Evolutionary conservation across 2,329 filamentous ascomycete species (phyloP), one percentile per base, ranked within the genome.

Genomic region (Phaeosphaeriaceae sp.): DNA sequence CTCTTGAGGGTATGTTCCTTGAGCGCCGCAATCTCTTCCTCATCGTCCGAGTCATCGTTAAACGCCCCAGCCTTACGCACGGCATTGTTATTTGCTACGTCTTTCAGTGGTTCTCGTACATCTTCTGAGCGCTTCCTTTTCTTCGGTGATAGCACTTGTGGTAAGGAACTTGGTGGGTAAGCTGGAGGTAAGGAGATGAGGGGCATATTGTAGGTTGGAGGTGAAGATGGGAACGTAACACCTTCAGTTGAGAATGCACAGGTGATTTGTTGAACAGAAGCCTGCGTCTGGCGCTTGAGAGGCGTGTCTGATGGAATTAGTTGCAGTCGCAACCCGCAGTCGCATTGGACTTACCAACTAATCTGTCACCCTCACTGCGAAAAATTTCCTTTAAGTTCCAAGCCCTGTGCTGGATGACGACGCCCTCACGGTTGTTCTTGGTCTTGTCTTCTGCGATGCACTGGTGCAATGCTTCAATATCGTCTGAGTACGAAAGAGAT

Each of bases 131-230:
- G 67, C 56, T 74, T 75, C 39, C 71, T 63, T 54, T 76, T 76
- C 55, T 69, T 70, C 7, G 72, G 66, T 40, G 75, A 71, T 51
- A 71, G 48, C 41, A 48, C 42, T n/a, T 60, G 55, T 12, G 73
- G 37, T 29, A 46, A 71, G 2, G 83, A 83, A 62, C 77, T 83
- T 6, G 76, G 71, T 2, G 83, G 82, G 50, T 83, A 83, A 20
- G 76, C 65, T 16, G 85, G 71, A 2, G 85, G 82, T 12, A 86
- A 86, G 6, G 86, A 87, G 32, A 82, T 77, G 30, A 81, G 77
- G 20, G 83, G 74, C 84, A 88, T 88, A 46, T 80, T 82, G 79
- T 79, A 64, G 61, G 58, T 66, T n/a, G 81, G 83, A 32, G 77
- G 76, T 21, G 77, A 80, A 1, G 75, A 77, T 11, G 71, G 67